Conservation (phyloP, 2,329 filamentous ascomycete species). For the Fusarium beomiforme region DNA sequence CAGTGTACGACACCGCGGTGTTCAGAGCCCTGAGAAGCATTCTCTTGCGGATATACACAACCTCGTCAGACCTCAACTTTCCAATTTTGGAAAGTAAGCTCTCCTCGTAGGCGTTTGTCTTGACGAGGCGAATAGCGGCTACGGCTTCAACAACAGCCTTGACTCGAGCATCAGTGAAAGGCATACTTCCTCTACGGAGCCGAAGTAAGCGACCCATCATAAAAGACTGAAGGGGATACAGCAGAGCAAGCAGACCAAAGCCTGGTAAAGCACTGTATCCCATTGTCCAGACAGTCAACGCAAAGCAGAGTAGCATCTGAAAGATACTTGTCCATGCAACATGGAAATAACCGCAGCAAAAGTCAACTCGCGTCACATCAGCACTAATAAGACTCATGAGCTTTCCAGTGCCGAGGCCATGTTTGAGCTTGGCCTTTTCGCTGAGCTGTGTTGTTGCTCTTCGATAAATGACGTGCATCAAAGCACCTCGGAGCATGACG, state of each 20-base stretch:
- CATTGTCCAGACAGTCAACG: slow-evolving; percentile 7
- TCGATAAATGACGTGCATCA: slow-evolving; percentile 29
- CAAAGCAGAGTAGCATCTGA: slow-evolving; percentile 47
- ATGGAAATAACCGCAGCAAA: slow-evolving; percentile 47
- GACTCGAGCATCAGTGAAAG: slow-evolving; percentile 11
- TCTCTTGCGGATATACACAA: slow-evolving; percentile 22
- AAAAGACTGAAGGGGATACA: slow-evolving; percentile 24
- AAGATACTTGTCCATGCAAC: slow-evolving; percentile 46
- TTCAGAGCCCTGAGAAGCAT: slow-evolving; percentile 26
- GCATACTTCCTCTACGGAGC: slow-evolving; percentile 20
- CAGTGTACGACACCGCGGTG: slow-evolving; percentile 16
- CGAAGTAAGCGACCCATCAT: slow-evolving; percentile 21
- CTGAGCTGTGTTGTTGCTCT: slow-evolving; percentile 20
- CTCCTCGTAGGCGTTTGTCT: slow-evolving; percentile 25
- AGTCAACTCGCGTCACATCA: slow-evolving; percentile 46
- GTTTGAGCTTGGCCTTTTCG: slow-evolving; percentile 28
- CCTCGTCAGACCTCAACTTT: slow-evolving; percentile 16
- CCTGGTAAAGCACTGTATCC: slow-evolving; percentile 22
- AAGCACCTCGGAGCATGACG: slow-evolving; percentile 2
- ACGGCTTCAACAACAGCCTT: slow-evolving; percentile 24
- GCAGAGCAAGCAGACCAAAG: slow-evolving; percentile 4
- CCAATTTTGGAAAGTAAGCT: slow-evolving; percentile 22
- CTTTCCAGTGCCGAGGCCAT: slow-evolving; percentile 39
- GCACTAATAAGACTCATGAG: slow-evolving; percentile 48
- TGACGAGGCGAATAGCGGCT: slow-evolving; percentile 10